Base-by-base conservation (phyloP, 768 basidiomycete genomes). In the Boletus rufocinnamomeus region DNA sequence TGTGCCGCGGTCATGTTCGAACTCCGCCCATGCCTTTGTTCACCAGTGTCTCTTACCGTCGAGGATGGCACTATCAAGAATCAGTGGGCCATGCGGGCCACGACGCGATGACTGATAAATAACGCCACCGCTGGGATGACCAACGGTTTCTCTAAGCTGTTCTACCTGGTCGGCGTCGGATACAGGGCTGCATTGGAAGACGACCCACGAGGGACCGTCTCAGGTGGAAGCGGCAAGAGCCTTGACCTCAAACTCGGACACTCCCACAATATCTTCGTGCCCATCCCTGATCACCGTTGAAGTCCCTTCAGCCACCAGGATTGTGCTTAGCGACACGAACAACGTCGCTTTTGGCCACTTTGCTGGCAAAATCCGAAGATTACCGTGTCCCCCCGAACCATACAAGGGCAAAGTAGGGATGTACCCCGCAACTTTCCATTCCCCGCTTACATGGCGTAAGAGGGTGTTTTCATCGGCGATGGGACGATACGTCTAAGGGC, bases 331-430 rank as follows among this genome's bases (percentile, higher is more conserved):
- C 23, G 93, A 94, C 65, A 90, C 84, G 54, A 89, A 97, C 77
- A 98, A 98, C 74, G 90, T 97, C 66, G 75, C 80, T 49, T 72
- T 99, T 57, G 94, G 94, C 2, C 79, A 92, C 63, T 96, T 96
- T 70, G 91, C 94, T 0, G 93, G 95, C 6, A 84, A 86, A 63
- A 87, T 98, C 28, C 80, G 95, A 61, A 82, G 81, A 58, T 88
- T 87, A 77, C 83, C n/a, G n/a, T n/a, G 96, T 66, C 88, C 88
- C 65, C 96, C 96, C 23, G 96, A 99, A 71, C 95, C 95, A 17
- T 99, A 98, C 76, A 93, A 98, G 76, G 96, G 95, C 71, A 98
- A 98, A 83, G 95, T 96, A 68, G 52, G n/a, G n/a, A n/a, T n/a
- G 89, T 75, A 19, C 21, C 30, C n/a, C 3, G 25, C 47, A 4